Evolutionary conservation across 169 alveolate genomes (phyloP).

Genomic region (Eimeria falciformis): DNA sequence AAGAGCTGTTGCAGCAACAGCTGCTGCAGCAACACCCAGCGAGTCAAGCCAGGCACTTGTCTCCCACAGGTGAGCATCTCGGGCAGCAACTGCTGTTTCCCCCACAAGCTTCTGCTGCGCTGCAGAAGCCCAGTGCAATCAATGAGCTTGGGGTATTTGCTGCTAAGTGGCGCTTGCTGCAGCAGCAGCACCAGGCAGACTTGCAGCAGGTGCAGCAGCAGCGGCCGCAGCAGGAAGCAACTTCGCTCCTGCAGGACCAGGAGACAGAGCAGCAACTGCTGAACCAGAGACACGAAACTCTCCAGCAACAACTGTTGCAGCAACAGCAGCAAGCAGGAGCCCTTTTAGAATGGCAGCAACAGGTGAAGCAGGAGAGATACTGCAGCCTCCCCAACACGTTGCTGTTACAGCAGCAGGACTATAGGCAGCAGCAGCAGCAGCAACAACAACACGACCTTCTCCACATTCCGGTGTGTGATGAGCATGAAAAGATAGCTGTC

Average conservation of each 20-base stretch:
- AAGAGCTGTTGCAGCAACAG: not conserved
- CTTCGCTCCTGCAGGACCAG: not conserved
- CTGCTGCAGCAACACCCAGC: not conserved
- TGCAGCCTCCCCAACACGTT: too few relatives aligned
- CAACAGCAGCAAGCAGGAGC: too few relatives aligned
- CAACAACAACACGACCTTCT: conserved; percentile 1
- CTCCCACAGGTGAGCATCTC: not conserved
- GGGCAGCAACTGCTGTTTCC: not conserved
- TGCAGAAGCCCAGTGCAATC: too few relatives aligned
- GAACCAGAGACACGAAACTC: not conserved
- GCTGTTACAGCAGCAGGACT: conserved; percentile 21
- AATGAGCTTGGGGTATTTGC: too few relatives aligned
- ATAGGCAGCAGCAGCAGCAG: conserved; percentile 41
- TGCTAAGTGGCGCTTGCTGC: too few relatives aligned
- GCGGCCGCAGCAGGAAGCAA: not conserved
- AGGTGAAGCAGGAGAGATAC: too few relatives aligned
- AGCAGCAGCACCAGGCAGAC: conserved; percentile 6
- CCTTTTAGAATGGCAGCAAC: too few relatives aligned
- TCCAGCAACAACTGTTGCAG: too few relatives aligned
- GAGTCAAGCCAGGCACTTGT: not conserved
- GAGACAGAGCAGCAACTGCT: not conserved
- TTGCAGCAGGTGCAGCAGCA: conserved; percentile 11
- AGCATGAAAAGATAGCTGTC: not conserved
- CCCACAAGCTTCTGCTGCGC: too few relatives aligned
- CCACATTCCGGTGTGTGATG: not conserved